These are phyloP conservation scores for Amanita jacksonii DNA, from an alignment of 768 basidiomycete species.

Conservation along the genomic window DNA sequence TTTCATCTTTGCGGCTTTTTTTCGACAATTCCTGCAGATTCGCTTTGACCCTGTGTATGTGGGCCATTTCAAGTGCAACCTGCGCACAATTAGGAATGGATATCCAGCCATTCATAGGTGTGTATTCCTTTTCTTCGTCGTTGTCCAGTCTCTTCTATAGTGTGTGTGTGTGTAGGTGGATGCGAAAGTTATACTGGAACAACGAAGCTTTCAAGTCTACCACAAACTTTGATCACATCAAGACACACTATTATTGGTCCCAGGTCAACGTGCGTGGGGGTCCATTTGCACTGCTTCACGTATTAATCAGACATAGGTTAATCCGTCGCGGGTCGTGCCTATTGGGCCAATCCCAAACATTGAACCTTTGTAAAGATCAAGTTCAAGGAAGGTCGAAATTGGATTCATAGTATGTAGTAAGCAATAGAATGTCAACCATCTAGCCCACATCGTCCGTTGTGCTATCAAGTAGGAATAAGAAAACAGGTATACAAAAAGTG, in stretches of 20 bases:
- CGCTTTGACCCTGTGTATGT: constrained; percentile 90
- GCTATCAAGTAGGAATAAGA: too few relatives aligned
- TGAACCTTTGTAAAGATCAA: constrained; percentile 35
- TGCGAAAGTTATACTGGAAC: constrained; percentile 89
- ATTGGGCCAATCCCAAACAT: constrained; percentile 66
- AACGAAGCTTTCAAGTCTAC: constrained; percentile 77
- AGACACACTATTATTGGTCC: constrained; percentile 66
- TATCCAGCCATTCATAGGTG: constrained; percentile 76
- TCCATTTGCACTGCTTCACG: neutral
- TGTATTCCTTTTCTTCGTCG: constrained; percentile 14
- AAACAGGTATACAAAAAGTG: too few relatives aligned
- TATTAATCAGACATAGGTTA: constrained; percentile 42
- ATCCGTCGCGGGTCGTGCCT: constrained; percentile 70
- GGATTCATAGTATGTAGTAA: too few relatives aligned
- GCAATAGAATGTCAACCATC: too few relatives aligned
- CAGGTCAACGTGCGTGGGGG: constrained; percentile 29
- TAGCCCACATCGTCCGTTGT: too few relatives aligned
- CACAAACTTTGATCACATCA: constrained; percentile 87
- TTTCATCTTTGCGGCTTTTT: neutral
- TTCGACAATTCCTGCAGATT: constrained; percentile 31
- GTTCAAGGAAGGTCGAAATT: neutral
- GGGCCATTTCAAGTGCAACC: constrained; percentile 91
- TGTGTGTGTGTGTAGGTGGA: constrained; percentile 39
- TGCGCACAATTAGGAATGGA: constrained; percentile 74
- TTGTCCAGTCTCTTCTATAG: neutral